Percentiles rank a stretch among this genome's conserved stretches.
These are phyloP conservation scores for Apodospora peruviana DNA, from an alignment of 495 filamentous ascomycete species.

Conservation along the genomic window DNA sequence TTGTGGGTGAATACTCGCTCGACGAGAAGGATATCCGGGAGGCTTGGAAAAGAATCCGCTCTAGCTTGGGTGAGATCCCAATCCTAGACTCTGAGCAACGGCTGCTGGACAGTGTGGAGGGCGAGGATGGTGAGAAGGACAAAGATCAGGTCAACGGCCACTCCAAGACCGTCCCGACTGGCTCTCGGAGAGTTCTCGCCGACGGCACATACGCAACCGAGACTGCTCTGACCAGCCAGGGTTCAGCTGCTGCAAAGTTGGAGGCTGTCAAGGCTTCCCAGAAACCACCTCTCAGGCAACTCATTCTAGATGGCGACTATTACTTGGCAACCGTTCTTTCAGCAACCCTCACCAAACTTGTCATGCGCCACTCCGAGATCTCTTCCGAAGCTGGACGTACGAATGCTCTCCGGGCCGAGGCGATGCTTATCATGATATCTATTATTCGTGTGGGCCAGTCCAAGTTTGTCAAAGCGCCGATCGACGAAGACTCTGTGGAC, in stretches of 20 bases:
- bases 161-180: slow-evolving; percentile 67
- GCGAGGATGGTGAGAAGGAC: slow-evolving; percentile 50
- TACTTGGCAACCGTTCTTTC: slow-evolving; percentile 94
- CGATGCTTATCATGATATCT: slow-evolving; percentile 99
- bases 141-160: slow-evolving; percentile 77
- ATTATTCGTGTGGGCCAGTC: slow-evolving; percentile 97
- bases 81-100: slow-evolving; percentile 95
- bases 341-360: slow-evolving; percentile 91
- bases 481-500: slow-evolving; percentile 97
- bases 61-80: slow-evolving; percentile 93
- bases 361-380: slow-evolving; percentile 96
- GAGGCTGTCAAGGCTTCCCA: slow-evolving; percentile 96
- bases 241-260: slow-evolving; percentile 80
- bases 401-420: slow-evolving; percentile 91
- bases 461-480: slow-evolving; percentile 92
- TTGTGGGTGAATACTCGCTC: slow-evolving; percentile 93
- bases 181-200: slow-evolving; percentile 85
- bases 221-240: slow-evolving; percentile 88
- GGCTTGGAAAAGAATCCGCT: slow-evolving; percentile 93
- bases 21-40: slow-evolving; percentile 92
- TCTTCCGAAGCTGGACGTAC: slow-evolving; percentile 81
- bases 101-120: slow-evolving; percentile 62
- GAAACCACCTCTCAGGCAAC: slow-evolving; percentile 90
- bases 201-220: slow-evolving; percentile 98
- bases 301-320: slow-evolving; percentile 96